These are phyloP conservation scores for Xenosphaeropsis pyriputrescens DNA, from an alignment of 2,329 filamentous ascomycete genomes.

Conservation along the genomic window DNA sequence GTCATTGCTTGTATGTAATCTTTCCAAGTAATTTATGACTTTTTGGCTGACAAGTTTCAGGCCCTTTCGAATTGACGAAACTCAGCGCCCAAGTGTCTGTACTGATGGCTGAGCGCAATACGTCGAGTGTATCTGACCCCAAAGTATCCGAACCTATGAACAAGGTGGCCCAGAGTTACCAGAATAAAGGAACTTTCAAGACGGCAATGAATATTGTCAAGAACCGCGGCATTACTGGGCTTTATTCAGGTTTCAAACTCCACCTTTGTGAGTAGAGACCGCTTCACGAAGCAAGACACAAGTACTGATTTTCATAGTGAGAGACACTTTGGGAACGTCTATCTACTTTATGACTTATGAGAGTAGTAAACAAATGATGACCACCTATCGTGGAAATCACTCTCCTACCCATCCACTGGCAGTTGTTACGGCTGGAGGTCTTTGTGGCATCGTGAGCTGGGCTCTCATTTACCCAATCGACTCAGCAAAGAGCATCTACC, in stretches of 20 bases:
- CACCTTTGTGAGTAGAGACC: slow-evolving; percentile 49
- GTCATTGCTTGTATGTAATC: slow-evolving; percentile 53
- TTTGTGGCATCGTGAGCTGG: slow-evolving; percentile 78
- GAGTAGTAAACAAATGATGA: slow-evolving; percentile 68
- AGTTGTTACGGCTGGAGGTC: slow-evolving; percentile 62
- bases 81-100: slow-evolving; percentile 76
- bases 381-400: slow-evolving; percentile 55
- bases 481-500: slow-evolving; percentile 74
- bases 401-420: slow-evolving; percentile 68
- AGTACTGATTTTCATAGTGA: slow-evolving; percentile 32
- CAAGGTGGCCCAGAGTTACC: slow-evolving; percentile 48
- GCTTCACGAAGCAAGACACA: slow-evolving; percentile 1
- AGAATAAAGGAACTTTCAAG: slow-evolving; percentile 63
- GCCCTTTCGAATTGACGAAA: slow-evolving; percentile 82
- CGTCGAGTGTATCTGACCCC: slow-evolving; percentile 16
- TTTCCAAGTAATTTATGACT: background rate
- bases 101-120: slow-evolving; percentile 47
- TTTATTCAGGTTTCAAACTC: slow-evolving; percentile 70
- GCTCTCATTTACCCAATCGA: slow-evolving; percentile 50
- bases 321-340: slow-evolving; percentile 69
- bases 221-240: slow-evolving; percentile 55
- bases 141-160: slow-evolving; percentile 7
- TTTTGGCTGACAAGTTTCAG: slow-evolving; percentile 21
- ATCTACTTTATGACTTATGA: slow-evolving; percentile 89
- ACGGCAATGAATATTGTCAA: slow-evolving; percentile 66